These are phyloP conservation scores for Ophiostoma piceae DNA, from an alignment of 2,329 filamentous ascomycete genomes.

Conservation along the genomic window DNA sequence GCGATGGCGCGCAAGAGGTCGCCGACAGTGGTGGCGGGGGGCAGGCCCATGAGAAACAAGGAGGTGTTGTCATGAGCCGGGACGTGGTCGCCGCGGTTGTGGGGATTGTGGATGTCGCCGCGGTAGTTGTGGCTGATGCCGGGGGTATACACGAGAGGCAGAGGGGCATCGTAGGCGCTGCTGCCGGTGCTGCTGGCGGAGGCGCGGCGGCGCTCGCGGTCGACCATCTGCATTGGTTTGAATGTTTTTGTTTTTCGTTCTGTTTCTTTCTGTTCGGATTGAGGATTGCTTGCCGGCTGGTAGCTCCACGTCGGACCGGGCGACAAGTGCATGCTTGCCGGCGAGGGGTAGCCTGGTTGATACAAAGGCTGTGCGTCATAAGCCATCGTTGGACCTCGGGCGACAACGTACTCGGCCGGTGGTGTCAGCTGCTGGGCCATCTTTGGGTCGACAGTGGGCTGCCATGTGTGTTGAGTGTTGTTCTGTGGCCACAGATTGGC, in stretches of 20 bases:
- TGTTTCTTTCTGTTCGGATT: neutral
- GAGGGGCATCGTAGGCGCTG: neutral
- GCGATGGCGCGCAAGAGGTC: constrained; percentile 24
- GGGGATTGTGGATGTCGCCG: constrained; percentile 26
- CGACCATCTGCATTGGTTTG: constrained; percentile 26
- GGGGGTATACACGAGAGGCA: too few species aligned
- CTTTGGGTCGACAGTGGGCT: too few species aligned
- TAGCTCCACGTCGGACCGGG: too few species aligned
- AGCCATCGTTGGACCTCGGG: too few species aligned
- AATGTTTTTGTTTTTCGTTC: constrained; percentile 18
- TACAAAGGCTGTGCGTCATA: too few species aligned
- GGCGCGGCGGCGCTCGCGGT: constrained; percentile 20
- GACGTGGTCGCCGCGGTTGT: constrained; percentile 26
- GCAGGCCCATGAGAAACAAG: constrained; percentile 26
- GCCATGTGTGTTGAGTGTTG: too few species aligned
- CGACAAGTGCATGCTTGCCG: too few species aligned
- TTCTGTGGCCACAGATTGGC: neutral
- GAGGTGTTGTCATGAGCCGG: constrained; percentile 24
- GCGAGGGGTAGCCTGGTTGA: too few species aligned
- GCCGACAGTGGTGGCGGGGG: constrained; percentile 19
- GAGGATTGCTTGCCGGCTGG: too few species aligned
- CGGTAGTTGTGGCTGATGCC: constrained; percentile 27
- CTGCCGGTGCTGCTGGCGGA: constrained; percentile 21
- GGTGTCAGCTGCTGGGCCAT: neutral
- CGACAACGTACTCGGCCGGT: too few species aligned